phyloP scores from a whole-genome alignment of 176 grass and related monocot genomes.

The Ensete ventricosum region DNA sequence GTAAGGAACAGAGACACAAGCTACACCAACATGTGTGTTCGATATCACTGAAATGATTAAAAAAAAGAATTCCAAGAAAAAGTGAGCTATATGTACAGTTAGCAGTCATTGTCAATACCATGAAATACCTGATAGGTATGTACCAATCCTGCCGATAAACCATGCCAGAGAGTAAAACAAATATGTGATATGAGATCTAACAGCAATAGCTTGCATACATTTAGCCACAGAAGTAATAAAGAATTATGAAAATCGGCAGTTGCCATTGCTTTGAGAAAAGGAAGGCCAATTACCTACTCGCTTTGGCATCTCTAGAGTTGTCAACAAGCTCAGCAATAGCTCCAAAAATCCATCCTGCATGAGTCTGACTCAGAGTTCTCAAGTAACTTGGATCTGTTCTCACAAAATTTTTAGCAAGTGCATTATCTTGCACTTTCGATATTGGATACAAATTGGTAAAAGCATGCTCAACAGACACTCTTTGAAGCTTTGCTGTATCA shows the following conservation, averaged over 20 bases:
- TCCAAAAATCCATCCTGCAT: constrained; percentile 86
- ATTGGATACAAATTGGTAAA: constrained; percentile 24
- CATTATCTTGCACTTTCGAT: constrained; percentile 19
- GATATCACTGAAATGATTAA: too few relatives aligned
- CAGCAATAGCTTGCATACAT: not conserved
- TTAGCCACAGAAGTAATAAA: not conserved
- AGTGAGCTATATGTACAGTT: too few relatives aligned
- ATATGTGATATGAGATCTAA: not conserved
- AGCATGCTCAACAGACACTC: constrained; percentile 29
- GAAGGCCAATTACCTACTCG: constrained; percentile 37
- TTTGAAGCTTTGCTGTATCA: not conserved
- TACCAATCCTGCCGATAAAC: too few relatives aligned
- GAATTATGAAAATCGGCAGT: not conserved
- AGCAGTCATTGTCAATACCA: too few relatives aligned
- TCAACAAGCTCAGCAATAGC: constrained; percentile 86
- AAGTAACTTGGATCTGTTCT: constrained; percentile 72
- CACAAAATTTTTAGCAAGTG: constrained; percentile 40
- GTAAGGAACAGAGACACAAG: too few relatives aligned
- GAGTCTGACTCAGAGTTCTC: constrained; percentile 72
- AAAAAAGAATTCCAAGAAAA: too few relatives aligned
- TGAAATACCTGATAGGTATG: too few relatives aligned
- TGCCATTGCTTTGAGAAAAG: not conserved
- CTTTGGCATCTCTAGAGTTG: constrained; percentile 76
- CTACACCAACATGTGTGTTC: too few relatives aligned
- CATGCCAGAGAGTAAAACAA: too few relatives aligned